These are phyloP conservation scores for Halophytophthora batemanensis DNA, from an alignment of 352 stramenopile genomes.

Conservation along the genomic window DNA sequence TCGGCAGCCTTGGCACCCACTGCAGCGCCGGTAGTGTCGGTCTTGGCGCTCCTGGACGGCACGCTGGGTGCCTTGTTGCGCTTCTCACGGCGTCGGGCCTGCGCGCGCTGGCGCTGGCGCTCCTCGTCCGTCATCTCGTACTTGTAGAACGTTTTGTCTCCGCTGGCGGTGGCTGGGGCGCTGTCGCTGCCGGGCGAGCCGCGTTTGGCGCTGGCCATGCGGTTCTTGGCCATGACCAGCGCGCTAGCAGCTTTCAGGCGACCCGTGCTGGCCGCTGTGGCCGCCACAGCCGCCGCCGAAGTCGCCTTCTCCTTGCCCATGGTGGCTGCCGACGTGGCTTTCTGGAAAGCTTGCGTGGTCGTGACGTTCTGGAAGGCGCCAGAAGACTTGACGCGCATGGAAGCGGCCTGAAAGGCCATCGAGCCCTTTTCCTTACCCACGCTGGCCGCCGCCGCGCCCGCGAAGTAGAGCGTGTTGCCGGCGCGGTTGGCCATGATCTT, in stretches of 20 bases:
- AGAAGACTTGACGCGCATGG: slow-evolving; percentile 62
- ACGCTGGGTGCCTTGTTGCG: slow-evolving; percentile 40
- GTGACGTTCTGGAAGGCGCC: slow-evolving; percentile 61
- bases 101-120: slow-evolving; percentile 64
- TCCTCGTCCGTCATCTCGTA: slow-evolving; percentile 83
- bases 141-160: slow-evolving; percentile 73
- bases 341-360: slow-evolving; percentile 56
- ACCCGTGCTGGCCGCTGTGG: slow-evolving; percentile 41
- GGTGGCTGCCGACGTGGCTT: slow-evolving; percentile 40
- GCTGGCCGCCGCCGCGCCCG: slow-evolving; percentile 43
- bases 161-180: slow-evolving; percentile 31
- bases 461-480: slow-evolving; percentile 69
- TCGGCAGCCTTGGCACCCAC: neutral
- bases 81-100: slow-evolving; percentile 56
- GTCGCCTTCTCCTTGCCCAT: slow-evolving; percentile 60
- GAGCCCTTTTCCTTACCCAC: slow-evolving; percentile 59
- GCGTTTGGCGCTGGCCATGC: slow-evolving; percentile 28
- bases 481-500: slow-evolving; percentile 74
- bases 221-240: slow-evolving; percentile 62
- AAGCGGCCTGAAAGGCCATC: slow-evolving; percentile 44
- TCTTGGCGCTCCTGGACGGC: slow-evolving; percentile 6
- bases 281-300: slow-evolving; percentile 37
- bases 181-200: slow-evolving; percentile 17
- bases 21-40: slow-evolving; percentile 12
- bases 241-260: slow-evolving; percentile 51